Percentiles rank a stretch among this genome's conserved stretches.
Conservation (phyloP, 148 eudicot species). For the Bassia scoparia region DNA sequence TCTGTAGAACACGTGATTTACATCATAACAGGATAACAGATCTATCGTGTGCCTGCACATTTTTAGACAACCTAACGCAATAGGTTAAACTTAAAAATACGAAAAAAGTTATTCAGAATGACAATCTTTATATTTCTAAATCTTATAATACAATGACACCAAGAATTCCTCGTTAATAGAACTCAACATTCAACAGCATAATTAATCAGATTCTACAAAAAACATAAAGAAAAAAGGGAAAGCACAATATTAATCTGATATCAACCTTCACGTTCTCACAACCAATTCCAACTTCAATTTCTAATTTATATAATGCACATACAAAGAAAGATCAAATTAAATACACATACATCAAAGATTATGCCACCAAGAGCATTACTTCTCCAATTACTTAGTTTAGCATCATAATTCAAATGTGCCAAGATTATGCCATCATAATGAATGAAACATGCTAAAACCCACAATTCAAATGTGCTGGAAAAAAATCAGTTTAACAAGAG, state of each 20-base stretch:
- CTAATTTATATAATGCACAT: too few relatives aligned
- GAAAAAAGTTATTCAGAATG: too few relatives aligned
- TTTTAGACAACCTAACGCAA: neutral
- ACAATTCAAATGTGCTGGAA: too few relatives aligned
- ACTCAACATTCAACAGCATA: neutral
- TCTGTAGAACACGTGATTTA: neutral
- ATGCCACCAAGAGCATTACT: neutral
- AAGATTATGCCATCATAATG: neutral
- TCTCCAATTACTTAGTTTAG: neutral
- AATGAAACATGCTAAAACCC: too few relatives aligned
- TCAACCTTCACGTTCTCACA: neutral
- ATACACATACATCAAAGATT: too few relatives aligned
- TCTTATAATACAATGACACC: neutral
- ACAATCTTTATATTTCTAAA: neutral
- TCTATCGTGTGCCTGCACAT: neutral
- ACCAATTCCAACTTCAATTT: neutral
- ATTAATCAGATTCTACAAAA: neutral
- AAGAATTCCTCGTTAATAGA: neutral
- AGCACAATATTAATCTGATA: neutral
- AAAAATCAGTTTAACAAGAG: neutral
- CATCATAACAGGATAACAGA: neutral
- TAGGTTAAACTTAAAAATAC: too few relatives aligned
- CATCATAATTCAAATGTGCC: too few relatives aligned
- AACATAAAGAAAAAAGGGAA: neutral
- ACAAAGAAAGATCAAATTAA: neutral